These are phyloP conservation scores for Aulographum hederae DNA, from an alignment of 2,329 filamentous ascomycete species.

Conservation along the genomic window DNA sequence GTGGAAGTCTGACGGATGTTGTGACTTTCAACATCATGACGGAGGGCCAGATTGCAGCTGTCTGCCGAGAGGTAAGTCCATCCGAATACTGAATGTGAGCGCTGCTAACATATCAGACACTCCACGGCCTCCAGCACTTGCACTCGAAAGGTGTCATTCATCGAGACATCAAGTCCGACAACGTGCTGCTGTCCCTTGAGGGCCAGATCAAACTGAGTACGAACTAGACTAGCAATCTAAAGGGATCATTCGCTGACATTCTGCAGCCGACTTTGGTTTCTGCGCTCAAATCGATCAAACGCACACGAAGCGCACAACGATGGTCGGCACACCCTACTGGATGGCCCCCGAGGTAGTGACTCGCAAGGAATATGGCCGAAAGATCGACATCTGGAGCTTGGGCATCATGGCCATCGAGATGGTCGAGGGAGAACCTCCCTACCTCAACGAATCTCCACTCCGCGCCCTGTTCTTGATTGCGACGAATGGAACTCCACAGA, in stretches of 20 bases:
- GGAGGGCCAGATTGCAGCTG: slow-evolving; percentile 88
- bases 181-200: slow-evolving; percentile 82
- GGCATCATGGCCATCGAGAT: slow-evolving; percentile 99
- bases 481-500: slow-evolving; percentile 84
- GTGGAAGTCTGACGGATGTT: slow-evolving; percentile 90
- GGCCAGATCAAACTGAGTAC: slow-evolving; percentile 95
- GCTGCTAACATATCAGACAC: slow-evolving; percentile 33
- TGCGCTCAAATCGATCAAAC: slow-evolving; percentile 96
- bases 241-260: slow-evolving; percentile 13
- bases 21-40: slow-evolving; percentile 99
- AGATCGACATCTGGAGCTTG: slow-evolving; percentile 96
- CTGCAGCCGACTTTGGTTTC: slow-evolving; percentile 84
- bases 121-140: slow-evolving; percentile 81
- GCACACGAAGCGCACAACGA: slow-evolving; percentile 93
- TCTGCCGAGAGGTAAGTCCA: slow-evolving; percentile 58
- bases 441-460: slow-evolving; percentile 85
- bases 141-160: slow-evolving; percentile 94
- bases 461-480: slow-evolving; percentile 90
- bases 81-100: neutral
- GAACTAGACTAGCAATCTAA: slow-evolving; percentile 15
- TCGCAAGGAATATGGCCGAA: slow-evolving; percentile 90
- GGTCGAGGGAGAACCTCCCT: slow-evolving; percentile 97
- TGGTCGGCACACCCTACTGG: slow-evolving; percentile 99
- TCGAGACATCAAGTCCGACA: slow-evolving; percentile 97
- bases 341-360: slow-evolving; percentile 99